Conservation (phyloP, 805 yeast species). For the Starmerella stigmatis region DNA sequence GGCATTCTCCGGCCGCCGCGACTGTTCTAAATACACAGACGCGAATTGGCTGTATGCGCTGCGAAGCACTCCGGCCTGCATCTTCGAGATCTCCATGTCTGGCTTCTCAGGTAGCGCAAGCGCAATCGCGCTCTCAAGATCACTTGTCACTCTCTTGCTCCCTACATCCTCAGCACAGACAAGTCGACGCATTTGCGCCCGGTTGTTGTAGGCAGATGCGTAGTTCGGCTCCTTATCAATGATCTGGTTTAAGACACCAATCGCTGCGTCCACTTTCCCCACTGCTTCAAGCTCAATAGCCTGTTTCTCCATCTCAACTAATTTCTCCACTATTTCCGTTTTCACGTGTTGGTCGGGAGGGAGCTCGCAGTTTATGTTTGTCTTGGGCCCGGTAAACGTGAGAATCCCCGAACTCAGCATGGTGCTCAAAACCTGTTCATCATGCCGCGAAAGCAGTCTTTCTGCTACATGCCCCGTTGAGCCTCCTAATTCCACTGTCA, state of each 20-base stretch:
- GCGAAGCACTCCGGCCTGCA: slow-evolving; percentile 28
- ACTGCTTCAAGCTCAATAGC: slow-evolving; percentile 21
- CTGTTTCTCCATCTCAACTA: slow-evolving; percentile 20
- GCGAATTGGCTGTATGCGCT: slow-evolving; percentile 30
- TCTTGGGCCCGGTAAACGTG: background rate
- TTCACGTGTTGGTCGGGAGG: slow-evolving; percentile 25
- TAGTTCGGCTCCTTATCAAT: slow-evolving; percentile 25
- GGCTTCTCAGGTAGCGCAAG: slow-evolving; percentile 24
- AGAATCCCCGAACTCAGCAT: background rate
- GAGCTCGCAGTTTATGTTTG: slow-evolving; percentile 16
- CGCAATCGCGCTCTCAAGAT: slow-evolving; percentile 25
- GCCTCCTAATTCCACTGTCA: background rate
- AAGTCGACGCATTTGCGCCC: slow-evolving; percentile 26
- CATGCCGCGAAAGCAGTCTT: slow-evolving; percentile 1
- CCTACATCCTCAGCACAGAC: background rate
- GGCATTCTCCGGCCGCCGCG: slow-evolving; percentile 14
- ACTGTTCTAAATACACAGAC: slow-evolving; percentile 23
- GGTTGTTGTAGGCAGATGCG: slow-evolving; percentile 31
- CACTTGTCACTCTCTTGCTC: slow-evolving; percentile 13
- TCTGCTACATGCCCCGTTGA: background rate
- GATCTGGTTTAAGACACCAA: slow-evolving; percentile 20
- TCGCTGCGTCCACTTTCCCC: slow-evolving; percentile 13
- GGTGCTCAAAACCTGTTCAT: slow-evolving; percentile 8
- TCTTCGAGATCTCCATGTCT: slow-evolving; percentile 20
- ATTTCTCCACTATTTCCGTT: slow-evolving; percentile 14